Conservation (phyloP, 371 early-diverging fungal genomes). For the Actinomucor elegans region DNA sequence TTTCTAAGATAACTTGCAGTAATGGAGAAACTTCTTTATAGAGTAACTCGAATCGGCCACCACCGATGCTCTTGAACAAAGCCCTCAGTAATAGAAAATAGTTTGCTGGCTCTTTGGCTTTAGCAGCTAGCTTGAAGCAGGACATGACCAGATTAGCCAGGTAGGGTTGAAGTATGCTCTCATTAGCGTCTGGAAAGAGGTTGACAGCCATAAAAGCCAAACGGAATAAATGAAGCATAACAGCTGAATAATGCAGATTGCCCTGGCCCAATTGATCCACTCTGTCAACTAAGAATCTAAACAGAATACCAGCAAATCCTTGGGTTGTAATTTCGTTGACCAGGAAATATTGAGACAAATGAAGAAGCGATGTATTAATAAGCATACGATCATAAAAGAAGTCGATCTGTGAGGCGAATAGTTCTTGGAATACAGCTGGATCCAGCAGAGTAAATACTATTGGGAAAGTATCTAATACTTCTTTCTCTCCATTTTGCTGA, state of each 20-base stretch:
- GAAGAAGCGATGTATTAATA: slow-evolving; percentile 76
- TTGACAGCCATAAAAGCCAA: slow-evolving; percentile 93
- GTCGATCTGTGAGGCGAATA: slow-evolving; percentile 86
- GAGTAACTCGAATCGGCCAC: slow-evolving; percentile 62
- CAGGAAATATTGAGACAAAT: slow-evolving; percentile 89
- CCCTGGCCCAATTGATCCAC: slow-evolving; percentile 82
- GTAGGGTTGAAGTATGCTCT: slow-evolving; percentile 88
- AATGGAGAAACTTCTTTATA: slow-evolving; percentile 93
- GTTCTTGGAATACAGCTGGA: slow-evolving; percentile 93
- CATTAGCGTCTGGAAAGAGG: slow-evolving; percentile 90
- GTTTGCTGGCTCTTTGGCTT: slow-evolving; percentile 84
- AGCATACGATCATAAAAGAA: slow-evolving; percentile 85
- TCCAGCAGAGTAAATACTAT: slow-evolving; percentile 86
- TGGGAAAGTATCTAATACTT: slow-evolving; percentile 90
- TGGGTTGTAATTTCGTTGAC: slow-evolving; percentile 77
- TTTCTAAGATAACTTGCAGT: slow-evolving; percentile 87
- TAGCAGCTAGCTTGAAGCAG: slow-evolving; percentile 81
- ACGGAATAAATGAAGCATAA: slow-evolving; percentile 91
- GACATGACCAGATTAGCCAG: slow-evolving; percentile 86
- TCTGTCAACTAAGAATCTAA: slow-evolving; percentile 79
- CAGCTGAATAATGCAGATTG: slow-evolving; percentile 73
- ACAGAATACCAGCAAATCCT: slow-evolving; percentile 77
- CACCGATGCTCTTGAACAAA: slow-evolving; percentile 86
- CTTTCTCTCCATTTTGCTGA: slow-evolving; percentile 75
- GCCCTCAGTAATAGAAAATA: slow-evolving; percentile 91